Evolutionary conservation across 2,329 filamentous ascomycete genomes (phyloP).

Genomic region (Aspergillus felis): DNA sequence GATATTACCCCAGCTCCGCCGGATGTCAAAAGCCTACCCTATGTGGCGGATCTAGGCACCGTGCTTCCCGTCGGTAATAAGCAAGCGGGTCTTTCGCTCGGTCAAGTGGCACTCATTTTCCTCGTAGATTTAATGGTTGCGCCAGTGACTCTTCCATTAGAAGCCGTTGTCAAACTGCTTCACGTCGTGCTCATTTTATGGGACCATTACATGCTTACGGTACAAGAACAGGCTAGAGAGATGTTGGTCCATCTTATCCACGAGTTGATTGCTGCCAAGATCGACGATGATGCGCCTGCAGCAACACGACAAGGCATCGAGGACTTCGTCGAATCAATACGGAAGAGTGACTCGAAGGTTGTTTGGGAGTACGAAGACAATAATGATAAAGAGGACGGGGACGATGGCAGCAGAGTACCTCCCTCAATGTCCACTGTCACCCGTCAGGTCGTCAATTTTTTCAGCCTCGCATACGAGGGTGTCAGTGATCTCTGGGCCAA

Average conservation of each 20-base stretch:
- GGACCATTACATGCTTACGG: constrained; percentile 93
- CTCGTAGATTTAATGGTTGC: constrained; percentile 95
- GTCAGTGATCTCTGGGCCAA: constrained; percentile 91
- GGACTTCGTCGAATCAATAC: constrained; percentile 79
- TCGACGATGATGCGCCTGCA: constrained; percentile 65
- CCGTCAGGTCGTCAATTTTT: constrained; percentile 75
- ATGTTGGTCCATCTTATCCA: constrained; percentile 98
- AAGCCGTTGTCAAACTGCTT: constrained; percentile 78
- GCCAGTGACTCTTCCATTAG: constrained; percentile 72
- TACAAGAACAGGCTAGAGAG: constrained; percentile 93
- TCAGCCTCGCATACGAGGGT: constrained; percentile 76
- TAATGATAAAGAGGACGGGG: constrained; percentile 70
- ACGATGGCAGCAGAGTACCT: constrained; percentile 75
- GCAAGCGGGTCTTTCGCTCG: constrained; percentile 83
- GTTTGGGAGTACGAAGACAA: constrained; percentile 95
- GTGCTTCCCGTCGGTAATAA: constrained; percentile 85
- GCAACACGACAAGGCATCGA: constrained; percentile 75
- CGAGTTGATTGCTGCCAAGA: constrained; percentile 78
- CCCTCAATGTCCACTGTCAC: constrained; percentile 83
- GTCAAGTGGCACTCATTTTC: constrained; percentile 87
- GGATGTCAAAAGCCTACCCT: constrained; percentile 73
- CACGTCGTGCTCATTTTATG: constrained; percentile 92
- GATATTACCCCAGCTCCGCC: constrained; percentile 59
- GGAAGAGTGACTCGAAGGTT: constrained; percentile 76
- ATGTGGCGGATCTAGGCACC: constrained; percentile 78